Base-by-base conservation (phyloP, 169 alveolate genomes). In the Plasmodium berghei region DNA sequence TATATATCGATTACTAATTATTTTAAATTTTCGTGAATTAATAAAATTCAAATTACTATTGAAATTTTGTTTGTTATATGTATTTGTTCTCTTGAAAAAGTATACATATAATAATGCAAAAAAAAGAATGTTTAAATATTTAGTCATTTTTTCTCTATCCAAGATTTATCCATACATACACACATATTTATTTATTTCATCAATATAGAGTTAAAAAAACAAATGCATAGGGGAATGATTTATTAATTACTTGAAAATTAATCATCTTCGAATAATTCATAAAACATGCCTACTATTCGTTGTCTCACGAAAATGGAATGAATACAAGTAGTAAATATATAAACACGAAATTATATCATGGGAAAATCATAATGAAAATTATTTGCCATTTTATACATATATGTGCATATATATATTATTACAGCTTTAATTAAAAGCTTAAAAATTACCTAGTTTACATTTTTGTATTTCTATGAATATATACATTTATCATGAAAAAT, bases 101-200 rank as follows among this genome's bases (percentile, higher is more conserved):
- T 63, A 40, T 63, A 77, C 26, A 77, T 46, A 77, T 66, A 77
- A 69, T 63, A 77, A 64, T 5, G 22, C 26, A 8, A 62, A 59
- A 56, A 77, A 77, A 58, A 77, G 40, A 49, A 75, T 20, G 63
- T 77, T 77, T 52, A 49, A 55, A 48, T 63, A 52, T 49, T 64
- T 56, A 77, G 40, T 42, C 89, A 77, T 77, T 64, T 77, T 77
- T 63, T 49, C 48, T 66, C 40, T 52, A 64, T 70, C 24, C 70
- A 40, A 52, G 45, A 24, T 56, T 26, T 26, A 26, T 75, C 26
- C 66, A 48, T 24, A 52, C 75, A 63, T 5, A 34, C 42, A 34
- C 5, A 34, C 42, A 34, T 34, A 34, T 34, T 34, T 34, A 34
- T 34, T 34, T 34, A 45, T 48, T 20, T 46, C 42, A 45, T 48